Percentiles rank a stretch among this genome's conserved stretches.
phyloP scores from a whole-genome alignment of 2,329 filamentous ascomycete genomes.

The Eutypa lata region DNA sequence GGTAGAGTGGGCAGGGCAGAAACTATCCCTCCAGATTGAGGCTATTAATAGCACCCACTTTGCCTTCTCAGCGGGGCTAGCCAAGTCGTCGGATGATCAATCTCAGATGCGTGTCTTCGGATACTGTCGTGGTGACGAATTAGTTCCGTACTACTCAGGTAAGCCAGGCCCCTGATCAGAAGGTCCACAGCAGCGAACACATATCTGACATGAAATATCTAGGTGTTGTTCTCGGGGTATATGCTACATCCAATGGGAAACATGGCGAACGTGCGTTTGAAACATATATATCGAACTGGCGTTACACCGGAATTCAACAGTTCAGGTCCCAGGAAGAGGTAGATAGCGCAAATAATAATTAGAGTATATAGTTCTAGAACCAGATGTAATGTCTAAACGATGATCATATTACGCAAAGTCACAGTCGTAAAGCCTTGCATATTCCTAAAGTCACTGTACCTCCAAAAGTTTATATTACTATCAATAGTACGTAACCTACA shows the following conservation, averaged over 20 bases:
- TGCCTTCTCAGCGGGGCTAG: conserved; percentile 6
- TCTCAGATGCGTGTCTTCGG: conserved; percentile 7
- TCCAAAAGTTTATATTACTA: no score
- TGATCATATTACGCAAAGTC: no score
- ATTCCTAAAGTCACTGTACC: no score
- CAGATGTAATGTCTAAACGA: no score
- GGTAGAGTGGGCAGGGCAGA: conserved; percentile 4
- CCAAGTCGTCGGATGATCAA: background rate
- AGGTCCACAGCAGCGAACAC: background rate
- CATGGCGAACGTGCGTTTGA: conserved; percentile 8
- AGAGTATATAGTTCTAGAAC: no score
- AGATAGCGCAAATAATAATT: background rate
- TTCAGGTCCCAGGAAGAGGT: background rate
- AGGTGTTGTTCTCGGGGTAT: conserved; percentile 7
- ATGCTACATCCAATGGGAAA: conserved; percentile 10
- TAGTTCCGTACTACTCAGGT: conserved; percentile 16
- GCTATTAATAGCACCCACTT: conserved; percentile 10
- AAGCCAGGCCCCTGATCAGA: background rate
- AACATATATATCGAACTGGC: background rate
- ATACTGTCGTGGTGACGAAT: conserved; percentile 7
- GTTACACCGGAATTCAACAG: background rate
- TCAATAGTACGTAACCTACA: no score
- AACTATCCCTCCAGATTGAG: conserved; percentile 7
- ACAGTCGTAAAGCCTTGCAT: no score
- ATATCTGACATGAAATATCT: background rate